Evolutionary conservation across 371 early-diverging fungal species (phyloP).

Genomic region (Mucor piriformis): DNA sequence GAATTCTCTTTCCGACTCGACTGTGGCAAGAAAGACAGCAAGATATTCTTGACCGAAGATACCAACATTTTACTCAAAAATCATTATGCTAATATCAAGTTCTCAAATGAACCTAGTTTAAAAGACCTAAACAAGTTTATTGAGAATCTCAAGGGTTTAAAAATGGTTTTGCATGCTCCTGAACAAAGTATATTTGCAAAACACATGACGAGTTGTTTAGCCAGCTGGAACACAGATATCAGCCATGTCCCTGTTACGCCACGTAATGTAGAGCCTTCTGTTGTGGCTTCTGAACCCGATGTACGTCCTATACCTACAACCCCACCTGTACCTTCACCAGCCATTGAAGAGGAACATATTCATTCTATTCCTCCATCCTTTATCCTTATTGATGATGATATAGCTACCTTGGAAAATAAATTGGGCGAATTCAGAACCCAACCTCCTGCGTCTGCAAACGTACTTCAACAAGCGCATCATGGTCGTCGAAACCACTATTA

Average conservation of each 20-base stretch:
- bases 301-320: neutral
- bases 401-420: slow-evolving; percentile 46
- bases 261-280: neutral
- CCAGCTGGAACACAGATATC: slow-evolving; percentile 61
- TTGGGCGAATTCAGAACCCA: slow-evolving; percentile 37
- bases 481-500: slow-evolving; percentile 12
- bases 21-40: slow-evolving; percentile 24
- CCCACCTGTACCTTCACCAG: slow-evolving; percentile 29
- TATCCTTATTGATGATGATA: slow-evolving; percentile 60
- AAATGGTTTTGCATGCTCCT: slow-evolving; percentile 57
- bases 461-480: slow-evolving; percentile 19
- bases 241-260: slow-evolving; percentile 49
- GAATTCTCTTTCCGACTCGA: slow-evolving; percentile 43
- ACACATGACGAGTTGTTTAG: slow-evolving; percentile 59
- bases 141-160: slow-evolving; percentile 50
- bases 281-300: no score
- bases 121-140: slow-evolving; percentile 54
- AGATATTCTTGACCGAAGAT: slow-evolving; percentile 7
- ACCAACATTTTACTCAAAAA: slow-evolving; percentile 17
- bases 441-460: slow-evolving; percentile 22
- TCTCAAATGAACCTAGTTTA: slow-evolving; percentile 59
- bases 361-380: slow-evolving; percentile 49
- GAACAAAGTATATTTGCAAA: slow-evolving; percentile 63
- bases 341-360: slow-evolving; percentile 39
- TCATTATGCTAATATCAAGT: slow-evolving; percentile 33